Evolutionary conservation across 1,139 yeast species (phyloP).

Genomic region (Geotrichum restrictum): DNA sequence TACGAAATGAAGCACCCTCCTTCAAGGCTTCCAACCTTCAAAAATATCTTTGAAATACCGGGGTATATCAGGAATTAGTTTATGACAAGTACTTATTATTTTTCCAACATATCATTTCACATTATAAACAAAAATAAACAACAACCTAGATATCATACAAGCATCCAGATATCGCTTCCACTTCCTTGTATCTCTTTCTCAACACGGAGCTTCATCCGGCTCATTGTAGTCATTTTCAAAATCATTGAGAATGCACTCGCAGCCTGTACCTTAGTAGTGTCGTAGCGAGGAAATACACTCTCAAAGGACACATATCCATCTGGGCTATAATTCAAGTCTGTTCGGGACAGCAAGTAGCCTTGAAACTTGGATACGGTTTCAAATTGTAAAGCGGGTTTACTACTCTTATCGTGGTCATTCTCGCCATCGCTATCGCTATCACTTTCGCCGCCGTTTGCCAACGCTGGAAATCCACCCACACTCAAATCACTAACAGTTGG

Average conservation of each 20-base stretch:
- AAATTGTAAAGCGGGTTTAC: background rate
- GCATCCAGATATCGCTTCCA: background rate
- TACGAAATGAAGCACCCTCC: too few species aligned
- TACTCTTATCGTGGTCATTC: background rate
- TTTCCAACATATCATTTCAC: too few species aligned
- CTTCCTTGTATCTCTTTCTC: background rate
- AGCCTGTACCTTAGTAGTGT: background rate
- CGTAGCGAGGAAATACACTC: background rate
- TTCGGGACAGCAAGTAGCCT: background rate
- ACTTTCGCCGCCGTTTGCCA: background rate
- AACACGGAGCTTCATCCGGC: background rate
- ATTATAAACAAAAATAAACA: too few species aligned
- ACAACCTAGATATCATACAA: background rate
- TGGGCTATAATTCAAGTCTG: background rate
- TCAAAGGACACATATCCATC: background rate
- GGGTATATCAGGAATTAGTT: too few species aligned
- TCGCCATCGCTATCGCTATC: background rate
- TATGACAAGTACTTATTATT: too few species aligned
- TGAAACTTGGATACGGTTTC: background rate
- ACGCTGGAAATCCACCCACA: background rate
- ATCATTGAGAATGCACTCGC: background rate
- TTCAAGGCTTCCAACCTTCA: too few species aligned
- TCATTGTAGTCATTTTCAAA: background rate
- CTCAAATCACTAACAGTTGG: background rate
- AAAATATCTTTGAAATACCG: too few species aligned